Evolutionary conservation across 2,329 filamentous ascomycete species (phyloP).

Genomic region (Colletotrichum tabaci): DNA sequence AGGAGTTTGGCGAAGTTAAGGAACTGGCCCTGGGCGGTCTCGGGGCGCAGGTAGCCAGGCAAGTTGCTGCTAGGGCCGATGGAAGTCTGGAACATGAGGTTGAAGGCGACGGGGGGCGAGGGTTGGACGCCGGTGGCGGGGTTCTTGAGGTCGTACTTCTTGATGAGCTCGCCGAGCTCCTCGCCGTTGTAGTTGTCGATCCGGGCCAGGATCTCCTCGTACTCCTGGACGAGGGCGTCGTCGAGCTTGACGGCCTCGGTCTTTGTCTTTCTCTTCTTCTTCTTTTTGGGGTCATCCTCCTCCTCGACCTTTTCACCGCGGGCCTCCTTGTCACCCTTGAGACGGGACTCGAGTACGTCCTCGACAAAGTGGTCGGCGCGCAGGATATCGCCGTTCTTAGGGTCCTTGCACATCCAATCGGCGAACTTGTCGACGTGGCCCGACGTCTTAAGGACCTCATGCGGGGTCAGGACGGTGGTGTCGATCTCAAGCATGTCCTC

Average conservation of each 20-base stretch:
- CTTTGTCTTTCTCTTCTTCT: slow-evolving; percentile 88
- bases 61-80: slow-evolving; percentile 94
- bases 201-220: slow-evolving; percentile 89
- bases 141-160: slow-evolving; percentile 92
- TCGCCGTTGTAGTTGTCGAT: slow-evolving; percentile 96
- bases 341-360: slow-evolving; percentile 87
- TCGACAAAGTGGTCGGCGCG: slow-evolving; percentile 97
- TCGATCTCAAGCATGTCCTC: slow-evolving; percentile 97
- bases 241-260: slow-evolving; percentile 87
- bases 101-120: slow-evolving; percentile 89
- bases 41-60: slow-evolving; percentile 88
- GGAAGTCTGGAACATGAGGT: slow-evolving; percentile 97
- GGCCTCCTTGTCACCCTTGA: slow-evolving; percentile 94
- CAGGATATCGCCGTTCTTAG: slow-evolving; percentile 96
- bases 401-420: slow-evolving; percentile 99
- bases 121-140: slow-evolving; percentile 84
- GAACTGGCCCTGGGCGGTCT: slow-evolving; percentile 98
- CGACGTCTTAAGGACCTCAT: slow-evolving; percentile 93
- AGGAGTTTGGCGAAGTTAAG: slow-evolving; percentile 96
- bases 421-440: slow-evolving; percentile 98
- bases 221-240: slow-evolving; percentile 88
- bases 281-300: slow-evolving; percentile 80
- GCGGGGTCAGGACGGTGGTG: slow-evolving; percentile 93
- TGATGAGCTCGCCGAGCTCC: slow-evolving; percentile 89
- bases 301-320: slow-evolving; percentile 86